Conservation (phyloP, 2,329 filamentous ascomycete genomes). For the Aspergillus versicolor region DNA sequence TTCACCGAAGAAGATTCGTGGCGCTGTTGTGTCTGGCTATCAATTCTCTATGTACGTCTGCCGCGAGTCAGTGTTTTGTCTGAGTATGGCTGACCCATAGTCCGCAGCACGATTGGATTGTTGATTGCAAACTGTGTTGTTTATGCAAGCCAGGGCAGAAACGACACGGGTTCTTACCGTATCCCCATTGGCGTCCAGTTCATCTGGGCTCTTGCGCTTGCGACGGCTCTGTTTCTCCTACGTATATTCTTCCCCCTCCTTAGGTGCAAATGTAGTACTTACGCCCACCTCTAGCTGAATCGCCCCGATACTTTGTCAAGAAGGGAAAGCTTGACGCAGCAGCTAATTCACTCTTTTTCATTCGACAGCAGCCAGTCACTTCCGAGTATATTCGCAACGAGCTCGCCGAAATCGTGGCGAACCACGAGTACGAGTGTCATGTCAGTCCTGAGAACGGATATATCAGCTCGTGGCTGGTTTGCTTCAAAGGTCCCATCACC, state of each 20-base stretch:
- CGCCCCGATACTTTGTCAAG: too few relatives aligned
- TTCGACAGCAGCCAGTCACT: too few relatives aligned
- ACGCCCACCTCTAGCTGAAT: too few relatives aligned
- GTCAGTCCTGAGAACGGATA: neutral
- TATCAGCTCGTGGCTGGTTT: conserved; percentile 63
- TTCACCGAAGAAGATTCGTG: conserved; percentile 69
- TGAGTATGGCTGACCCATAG: neutral
- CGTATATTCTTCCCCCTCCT: too few relatives aligned
- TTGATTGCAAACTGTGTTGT: conserved; percentile 72
- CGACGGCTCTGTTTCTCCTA: too few relatives aligned
- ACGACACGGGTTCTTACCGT: conserved; percentile 68
- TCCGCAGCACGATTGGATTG: conserved; percentile 64
- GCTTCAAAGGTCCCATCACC: conserved; percentile 67
- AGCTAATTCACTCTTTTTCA: too few relatives aligned
- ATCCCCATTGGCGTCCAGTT: conserved; percentile 81
- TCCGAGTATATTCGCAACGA: too few relatives aligned
- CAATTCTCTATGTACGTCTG: conserved; percentile 67
- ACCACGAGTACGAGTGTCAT: too few relatives aligned
- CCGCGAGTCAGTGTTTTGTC: too few relatives aligned
- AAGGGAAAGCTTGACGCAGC: too few relatives aligned
- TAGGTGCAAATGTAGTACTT: too few relatives aligned
- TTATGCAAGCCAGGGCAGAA: conserved; percentile 65
- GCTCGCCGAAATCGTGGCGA: too few relatives aligned
- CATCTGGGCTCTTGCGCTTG: conserved; percentile 62
- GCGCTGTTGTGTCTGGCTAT: conserved; percentile 75